Evolutionary conservation across 2,329 filamentous ascomycete genomes (phyloP).

Genomic region (Exophiala phaeomuriformis): DNA sequence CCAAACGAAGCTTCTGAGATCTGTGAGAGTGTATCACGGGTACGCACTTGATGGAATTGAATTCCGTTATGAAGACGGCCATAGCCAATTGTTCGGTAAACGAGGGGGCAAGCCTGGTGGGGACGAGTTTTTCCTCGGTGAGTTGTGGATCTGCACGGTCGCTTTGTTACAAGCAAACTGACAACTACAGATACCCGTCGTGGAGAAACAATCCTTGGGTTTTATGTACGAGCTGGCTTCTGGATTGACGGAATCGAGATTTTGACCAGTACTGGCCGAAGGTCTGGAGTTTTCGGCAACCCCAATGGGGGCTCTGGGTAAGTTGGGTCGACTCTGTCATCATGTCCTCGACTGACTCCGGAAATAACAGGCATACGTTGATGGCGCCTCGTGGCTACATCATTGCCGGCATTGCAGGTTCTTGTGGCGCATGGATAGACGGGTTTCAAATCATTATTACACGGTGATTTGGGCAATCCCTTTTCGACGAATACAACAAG

Average conservation of each 20-base stretch:
- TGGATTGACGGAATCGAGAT: constrained; percentile 89
- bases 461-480: constrained; percentile 41
- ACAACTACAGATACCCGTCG: constrained; percentile 61
- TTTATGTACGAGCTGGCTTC: constrained; percentile 68
- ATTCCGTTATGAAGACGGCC: constrained; percentile 84
- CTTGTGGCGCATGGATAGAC: constrained; percentile 72
- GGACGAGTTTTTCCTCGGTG: constrained; percentile 70
- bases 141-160: constrained; percentile 30
- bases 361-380: constrained; percentile 61
- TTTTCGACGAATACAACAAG: background rate
- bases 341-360: constrained; percentile 1
- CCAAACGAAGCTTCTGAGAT: constrained; percentile 65
- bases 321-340: constrained; percentile 36
- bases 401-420: constrained; percentile 80
- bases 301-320: constrained; percentile 72
- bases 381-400: constrained; percentile 84
- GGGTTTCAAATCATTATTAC: constrained; percentile 76
- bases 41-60: constrained; percentile 75
- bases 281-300: constrained; percentile 80
- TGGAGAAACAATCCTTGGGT: constrained; percentile 82
- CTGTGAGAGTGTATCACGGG: constrained; percentile 70
- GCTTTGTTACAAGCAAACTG: constrained; percentile 17
- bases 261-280: constrained; percentile 78
- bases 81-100: constrained; percentile 80
- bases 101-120: constrained; percentile 62